Evolutionary conservation across 495 filamentous ascomycete species (phyloP).

Genomic region (Xanthoparmelia taractica): DNA sequence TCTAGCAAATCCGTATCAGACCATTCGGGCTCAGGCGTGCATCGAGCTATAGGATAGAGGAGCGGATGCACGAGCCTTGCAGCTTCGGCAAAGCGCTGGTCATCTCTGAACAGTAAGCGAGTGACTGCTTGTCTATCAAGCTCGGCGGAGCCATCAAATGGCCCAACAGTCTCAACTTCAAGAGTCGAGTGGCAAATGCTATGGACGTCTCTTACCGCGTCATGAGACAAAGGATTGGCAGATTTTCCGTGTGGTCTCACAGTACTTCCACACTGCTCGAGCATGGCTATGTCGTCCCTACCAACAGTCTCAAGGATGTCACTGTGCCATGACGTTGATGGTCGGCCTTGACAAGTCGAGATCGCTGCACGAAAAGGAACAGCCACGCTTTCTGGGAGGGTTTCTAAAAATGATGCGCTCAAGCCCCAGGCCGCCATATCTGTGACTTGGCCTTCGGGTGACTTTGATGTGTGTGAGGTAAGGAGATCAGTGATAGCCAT

Average conservation of each 20-base stretch:
- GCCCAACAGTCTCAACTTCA: constrained; percentile 50
- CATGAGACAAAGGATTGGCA: constrained; percentile 48
- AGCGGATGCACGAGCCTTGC: constrained; percentile 67
- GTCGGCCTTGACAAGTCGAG: constrained; percentile 67
- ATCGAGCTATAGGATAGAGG: constrained; percentile 66
- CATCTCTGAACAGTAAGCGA: constrained; percentile 79
- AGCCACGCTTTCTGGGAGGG: constrained; percentile 72
- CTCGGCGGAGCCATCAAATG: constrained; percentile 61
- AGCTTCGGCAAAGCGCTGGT: constrained; percentile 79
- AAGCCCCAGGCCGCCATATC: constrained; percentile 53
- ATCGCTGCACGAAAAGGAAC: constrained; percentile 79
- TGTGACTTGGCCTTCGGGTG: constrained; percentile 24
- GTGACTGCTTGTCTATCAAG: constrained; percentile 75
- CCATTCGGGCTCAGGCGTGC: constrained; percentile 68
- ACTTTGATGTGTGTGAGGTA: constrained; percentile 28
- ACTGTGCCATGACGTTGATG: constrained; percentile 67
- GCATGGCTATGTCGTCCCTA: constrained; percentile 68
- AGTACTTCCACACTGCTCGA: constrained; percentile 44
- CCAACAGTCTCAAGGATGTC: constrained; percentile 66
- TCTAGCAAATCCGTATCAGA: constrained; percentile 82
- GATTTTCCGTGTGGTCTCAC: constrained; percentile 32
- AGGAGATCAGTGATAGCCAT: constrained; percentile 55
- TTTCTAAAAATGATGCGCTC: constrained; percentile 55
- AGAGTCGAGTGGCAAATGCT: constrained; percentile 55
- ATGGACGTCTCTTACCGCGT: constrained; percentile 65